These are phyloP conservation scores for Oryza punctata DNA, from an alignment of 176 grass and related monocot genomes.

Conservation along the genomic window DNA sequence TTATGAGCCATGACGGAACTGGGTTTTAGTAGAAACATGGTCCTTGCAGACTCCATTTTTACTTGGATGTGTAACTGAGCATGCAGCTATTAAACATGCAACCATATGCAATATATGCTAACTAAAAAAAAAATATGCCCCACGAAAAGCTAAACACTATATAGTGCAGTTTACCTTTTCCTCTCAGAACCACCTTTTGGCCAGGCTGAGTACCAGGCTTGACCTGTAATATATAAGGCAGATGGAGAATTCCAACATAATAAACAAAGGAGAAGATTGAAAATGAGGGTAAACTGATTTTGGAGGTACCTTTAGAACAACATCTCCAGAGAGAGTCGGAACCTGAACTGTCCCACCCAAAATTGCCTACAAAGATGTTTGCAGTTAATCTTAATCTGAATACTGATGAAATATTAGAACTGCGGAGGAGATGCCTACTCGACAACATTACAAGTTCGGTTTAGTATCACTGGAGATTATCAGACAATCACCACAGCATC, in stretches of 20 bases:
- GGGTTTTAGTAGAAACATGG: not conserved
- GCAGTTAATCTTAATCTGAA: conserved; percentile 11
- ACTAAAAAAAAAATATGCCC: not conserved
- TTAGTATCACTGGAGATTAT: not conserved
- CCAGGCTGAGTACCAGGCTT: conserved; percentile 91
- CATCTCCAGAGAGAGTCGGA: conserved; percentile 90
- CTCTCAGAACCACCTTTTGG: conserved; percentile 96
- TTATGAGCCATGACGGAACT: not conserved
- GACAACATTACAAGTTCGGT: not conserved
- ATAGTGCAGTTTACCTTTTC: conserved; percentile 70
- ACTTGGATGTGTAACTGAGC: not conserved
- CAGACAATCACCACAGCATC: not conserved
- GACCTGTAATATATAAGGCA: conserved; percentile 51
- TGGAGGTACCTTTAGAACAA: conserved; percentile 81
- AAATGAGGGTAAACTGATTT: not conserved
- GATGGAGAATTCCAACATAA: not conserved
- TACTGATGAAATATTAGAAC: not conserved
- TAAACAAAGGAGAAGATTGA: conserved; percentile 2
- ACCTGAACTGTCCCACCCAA: conserved; percentile 94
- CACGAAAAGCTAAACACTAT: not conserved
- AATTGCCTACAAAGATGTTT: conserved; percentile 63
- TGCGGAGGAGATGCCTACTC: not conserved
- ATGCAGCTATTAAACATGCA: not conserved
- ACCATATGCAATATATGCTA: not conserved
- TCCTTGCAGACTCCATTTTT: no score